Evolutionary conservation across 345 rosid genomes (phyloP).

Genomic region (Boechera retrofracta): DNA sequence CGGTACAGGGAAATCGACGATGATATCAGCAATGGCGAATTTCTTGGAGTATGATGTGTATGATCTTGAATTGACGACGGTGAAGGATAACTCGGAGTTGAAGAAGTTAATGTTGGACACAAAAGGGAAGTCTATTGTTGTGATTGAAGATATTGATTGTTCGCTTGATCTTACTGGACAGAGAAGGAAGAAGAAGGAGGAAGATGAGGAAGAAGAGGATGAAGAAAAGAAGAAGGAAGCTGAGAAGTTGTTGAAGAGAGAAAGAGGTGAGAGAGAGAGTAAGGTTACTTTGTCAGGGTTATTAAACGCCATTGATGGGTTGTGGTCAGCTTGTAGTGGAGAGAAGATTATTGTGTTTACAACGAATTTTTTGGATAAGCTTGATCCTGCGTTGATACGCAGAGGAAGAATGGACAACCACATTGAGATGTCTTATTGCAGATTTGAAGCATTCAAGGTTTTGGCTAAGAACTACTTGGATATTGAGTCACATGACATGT

Average conservation of each 20-base stretch:
- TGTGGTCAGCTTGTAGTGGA: conserved; percentile 51
- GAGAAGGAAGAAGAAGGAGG: conserved; percentile 29
- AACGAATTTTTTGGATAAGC: conserved; percentile 48
- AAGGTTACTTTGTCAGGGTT: conserved; percentile 51
- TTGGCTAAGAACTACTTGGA: conserved; percentile 51
- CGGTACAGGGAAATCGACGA: conserved; percentile 71
- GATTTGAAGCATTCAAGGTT: conserved; percentile 50
- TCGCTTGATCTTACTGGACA: conserved; percentile 55
- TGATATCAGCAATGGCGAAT: conserved; percentile 66
- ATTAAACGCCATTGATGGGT: conserved; percentile 51
- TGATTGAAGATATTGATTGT: conserved; percentile 74
- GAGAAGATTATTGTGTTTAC: conserved; percentile 54
- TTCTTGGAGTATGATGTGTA: conserved; percentile 61
- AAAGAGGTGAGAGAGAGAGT: conserved; percentile 1
- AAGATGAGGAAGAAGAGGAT: background rate
- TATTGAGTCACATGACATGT: conserved; percentile 43
- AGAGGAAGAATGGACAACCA: conserved; percentile 55
- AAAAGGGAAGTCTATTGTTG: conserved; percentile 50
- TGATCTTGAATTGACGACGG: conserved; percentile 61
- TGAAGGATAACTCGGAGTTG: conserved; percentile 57
- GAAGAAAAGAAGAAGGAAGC: conserved; percentile 5
- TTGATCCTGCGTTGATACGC: conserved; percentile 49
- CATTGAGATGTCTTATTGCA: conserved; percentile 49
- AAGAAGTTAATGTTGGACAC: conserved; percentile 56
- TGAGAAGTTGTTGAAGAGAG: background rate